These are phyloP conservation scores for Chaetothyriales sp. DNA, from an alignment of 2,329 filamentous ascomycete genomes.

Conservation along the genomic window DNA sequence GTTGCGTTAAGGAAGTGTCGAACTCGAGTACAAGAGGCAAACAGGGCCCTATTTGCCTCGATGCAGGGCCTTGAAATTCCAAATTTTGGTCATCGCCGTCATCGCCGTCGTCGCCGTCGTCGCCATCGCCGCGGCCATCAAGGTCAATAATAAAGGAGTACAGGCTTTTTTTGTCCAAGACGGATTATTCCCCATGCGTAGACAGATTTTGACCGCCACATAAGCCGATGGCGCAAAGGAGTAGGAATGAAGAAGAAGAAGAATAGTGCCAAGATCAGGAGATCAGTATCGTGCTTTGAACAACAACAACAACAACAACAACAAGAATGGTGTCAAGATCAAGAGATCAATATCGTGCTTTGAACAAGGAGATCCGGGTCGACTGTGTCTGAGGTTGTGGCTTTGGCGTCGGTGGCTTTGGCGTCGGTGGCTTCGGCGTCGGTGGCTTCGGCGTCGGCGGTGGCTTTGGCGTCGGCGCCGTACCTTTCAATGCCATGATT, in stretches of 20 bases:
- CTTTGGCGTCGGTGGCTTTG: neutral
- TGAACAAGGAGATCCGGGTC: neutral
- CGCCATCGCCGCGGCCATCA: neutral
- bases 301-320: neutral
- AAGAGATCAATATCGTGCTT: neutral
- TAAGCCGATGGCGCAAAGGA: neutral
- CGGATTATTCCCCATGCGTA: no score
- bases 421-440: neutral
- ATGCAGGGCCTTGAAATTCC: neutral
- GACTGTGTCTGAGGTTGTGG: neutral
- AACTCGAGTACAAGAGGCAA: neutral
- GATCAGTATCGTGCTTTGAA: neutral
- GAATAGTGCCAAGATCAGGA: neutral
- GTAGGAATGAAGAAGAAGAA: neutral
- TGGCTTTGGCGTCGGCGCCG: constrained; percentile 1
- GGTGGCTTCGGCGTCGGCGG: no score
- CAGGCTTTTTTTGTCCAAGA: neutral
- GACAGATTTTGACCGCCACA: neutral
- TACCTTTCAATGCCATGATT: constrained; percentile 17
- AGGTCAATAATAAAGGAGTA: neutral
- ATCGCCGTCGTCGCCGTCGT: neutral
- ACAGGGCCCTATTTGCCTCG: neutral
- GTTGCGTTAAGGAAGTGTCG: neutral
- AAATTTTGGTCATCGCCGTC: neutral
- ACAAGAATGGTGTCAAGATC: neutral